A percentile compares a stretch with the other conserved stretches of the same genome.
These are phyloP conservation scores for Rubia tinctorum DNA, from an alignment of 305 asterid species.

Conservation along the genomic window DNA sequence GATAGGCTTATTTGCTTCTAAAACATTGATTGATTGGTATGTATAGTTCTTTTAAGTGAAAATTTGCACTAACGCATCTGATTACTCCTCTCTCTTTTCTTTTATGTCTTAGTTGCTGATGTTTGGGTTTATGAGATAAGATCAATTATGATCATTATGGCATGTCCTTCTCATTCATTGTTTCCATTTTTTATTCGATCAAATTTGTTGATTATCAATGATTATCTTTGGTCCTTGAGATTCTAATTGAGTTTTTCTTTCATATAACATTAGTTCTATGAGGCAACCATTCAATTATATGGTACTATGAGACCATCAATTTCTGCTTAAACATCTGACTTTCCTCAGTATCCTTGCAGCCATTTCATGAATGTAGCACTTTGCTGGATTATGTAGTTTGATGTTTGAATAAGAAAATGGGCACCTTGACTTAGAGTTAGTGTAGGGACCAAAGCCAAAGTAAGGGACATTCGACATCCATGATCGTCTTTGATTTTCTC, in stretches of 20 bases:
- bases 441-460: slow-evolving; percentile 42
- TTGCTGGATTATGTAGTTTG: slow-evolving; percentile 52
- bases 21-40: slow-evolving; percentile 20
- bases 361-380: neutral
- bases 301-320: slow-evolving; percentile 44
- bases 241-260: slow-evolving; percentile 84
- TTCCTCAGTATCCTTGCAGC: slow-evolving; percentile 30
- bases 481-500: slow-evolving; percentile 34
- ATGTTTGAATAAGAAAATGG: slow-evolving; percentile 55
- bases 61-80: neutral
- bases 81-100: neutral
- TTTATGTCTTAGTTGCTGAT: slow-evolving; percentile 7
- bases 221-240: slow-evolving; percentile 42
- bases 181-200: neutral
- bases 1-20: slow-evolving; percentile 26
- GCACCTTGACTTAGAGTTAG: slow-evolving; percentile 39
- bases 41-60: slow-evolving; percentile 20
- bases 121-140: slow-evolving; percentile 5
- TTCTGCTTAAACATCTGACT: slow-evolving; percentile 55
- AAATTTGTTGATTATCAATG: slow-evolving; percentile 18
- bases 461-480: slow-evolving; percentile 57
- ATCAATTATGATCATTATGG: neutral
- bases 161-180: slow-evolving; percentile 16
- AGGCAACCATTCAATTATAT: slow-evolving; percentile 90
- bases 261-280: slow-evolving; percentile 82